Evolutionary conservation across 2,329 filamentous ascomycete genomes (phyloP).

Genomic region (Elsinoe fawcettii): DNA sequence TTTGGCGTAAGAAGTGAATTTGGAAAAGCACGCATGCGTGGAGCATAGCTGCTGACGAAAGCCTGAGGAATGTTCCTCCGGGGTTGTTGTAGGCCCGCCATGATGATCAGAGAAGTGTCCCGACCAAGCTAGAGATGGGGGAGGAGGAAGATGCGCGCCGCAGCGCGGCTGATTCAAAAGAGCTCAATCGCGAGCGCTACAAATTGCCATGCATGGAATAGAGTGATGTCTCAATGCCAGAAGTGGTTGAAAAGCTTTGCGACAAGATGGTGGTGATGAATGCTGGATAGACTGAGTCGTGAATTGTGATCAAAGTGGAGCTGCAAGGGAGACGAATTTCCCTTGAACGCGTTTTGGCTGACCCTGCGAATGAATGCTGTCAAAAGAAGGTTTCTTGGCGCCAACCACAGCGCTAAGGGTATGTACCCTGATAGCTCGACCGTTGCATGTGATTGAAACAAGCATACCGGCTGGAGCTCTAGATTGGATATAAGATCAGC

Average conservation of each 20-base stretch:
- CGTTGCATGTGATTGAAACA: slow-evolving; percentile 14
- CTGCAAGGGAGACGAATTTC: slow-evolving; percentile 13
- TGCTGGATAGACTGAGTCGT: neutral
- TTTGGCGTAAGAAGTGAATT: slow-evolving; percentile 87
- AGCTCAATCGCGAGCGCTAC: neutral
- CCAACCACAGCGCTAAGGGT: neutral
- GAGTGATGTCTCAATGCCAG: neutral
- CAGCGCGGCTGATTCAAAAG: neutral
- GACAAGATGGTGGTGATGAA: neutral
- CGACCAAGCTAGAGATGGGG: neutral
- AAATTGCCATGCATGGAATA: neutral
- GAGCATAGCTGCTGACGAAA: slow-evolving; percentile 85
- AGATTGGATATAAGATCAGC: neutral
- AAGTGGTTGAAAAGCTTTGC: neutral
- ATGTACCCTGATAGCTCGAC: slow-evolving; percentile 2
- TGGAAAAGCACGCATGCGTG: slow-evolving; percentile 79
- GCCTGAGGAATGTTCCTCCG: slow-evolving; percentile 60
- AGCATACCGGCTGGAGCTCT: neutral
- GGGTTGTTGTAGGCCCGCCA: neutral
- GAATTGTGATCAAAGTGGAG: neutral
- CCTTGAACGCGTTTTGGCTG: slow-evolving; percentile 10
- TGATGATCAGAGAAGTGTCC: neutral
- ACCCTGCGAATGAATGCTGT: neutral
- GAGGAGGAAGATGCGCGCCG: slow-evolving; percentile 4
- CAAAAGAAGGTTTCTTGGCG: slow-evolving; percentile 2